Conservation (phyloP, 2,329 filamentous ascomycete genomes). For the Colletotrichum australisinense region DNA sequence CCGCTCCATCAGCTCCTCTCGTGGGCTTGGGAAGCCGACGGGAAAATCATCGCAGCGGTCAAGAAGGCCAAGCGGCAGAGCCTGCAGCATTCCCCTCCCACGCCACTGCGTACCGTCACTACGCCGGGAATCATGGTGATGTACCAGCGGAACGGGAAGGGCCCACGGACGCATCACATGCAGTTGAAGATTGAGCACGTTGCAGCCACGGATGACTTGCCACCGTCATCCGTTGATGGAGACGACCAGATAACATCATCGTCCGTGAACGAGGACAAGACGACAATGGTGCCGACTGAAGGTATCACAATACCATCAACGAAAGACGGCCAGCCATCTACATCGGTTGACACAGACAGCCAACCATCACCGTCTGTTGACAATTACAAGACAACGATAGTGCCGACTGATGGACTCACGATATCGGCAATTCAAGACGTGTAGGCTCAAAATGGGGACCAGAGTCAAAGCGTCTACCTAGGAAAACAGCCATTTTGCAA, state of each 20-base stretch:
- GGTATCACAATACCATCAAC: too few relatives aligned
- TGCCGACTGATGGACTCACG: too few relatives aligned
- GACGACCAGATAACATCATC: too few relatives aligned
- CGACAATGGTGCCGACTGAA: too few relatives aligned
- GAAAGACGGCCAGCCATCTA: too few relatives aligned
- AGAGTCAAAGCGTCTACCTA: not conserved
- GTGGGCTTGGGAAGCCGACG: conserved; percentile 16
- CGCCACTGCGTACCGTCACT: not conserved
- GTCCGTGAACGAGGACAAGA: too few relatives aligned
- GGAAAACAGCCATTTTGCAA: not conserved
- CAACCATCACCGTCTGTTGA: too few relatives aligned
- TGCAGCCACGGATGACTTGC: not conserved
- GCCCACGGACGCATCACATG: not conserved
- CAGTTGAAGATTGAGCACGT: not conserved
- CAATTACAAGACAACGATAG: too few relatives aligned
- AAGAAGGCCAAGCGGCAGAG: conserved; percentile 12
- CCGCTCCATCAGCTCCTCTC: conserved; percentile 29
- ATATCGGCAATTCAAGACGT: too few relatives aligned
- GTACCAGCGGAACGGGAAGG: not conserved
- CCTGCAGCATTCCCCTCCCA: not conserved
- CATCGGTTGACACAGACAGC: too few relatives aligned
- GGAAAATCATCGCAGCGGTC: conserved; percentile 8
- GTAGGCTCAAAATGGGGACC: not conserved
- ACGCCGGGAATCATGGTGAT: not conserved
- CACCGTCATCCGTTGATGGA: too few relatives aligned